These are phyloP conservation scores for Skeletonema tropicum DNA, from an alignment of 108 stramenopile genomes.

Conservation along the genomic window DNA sequence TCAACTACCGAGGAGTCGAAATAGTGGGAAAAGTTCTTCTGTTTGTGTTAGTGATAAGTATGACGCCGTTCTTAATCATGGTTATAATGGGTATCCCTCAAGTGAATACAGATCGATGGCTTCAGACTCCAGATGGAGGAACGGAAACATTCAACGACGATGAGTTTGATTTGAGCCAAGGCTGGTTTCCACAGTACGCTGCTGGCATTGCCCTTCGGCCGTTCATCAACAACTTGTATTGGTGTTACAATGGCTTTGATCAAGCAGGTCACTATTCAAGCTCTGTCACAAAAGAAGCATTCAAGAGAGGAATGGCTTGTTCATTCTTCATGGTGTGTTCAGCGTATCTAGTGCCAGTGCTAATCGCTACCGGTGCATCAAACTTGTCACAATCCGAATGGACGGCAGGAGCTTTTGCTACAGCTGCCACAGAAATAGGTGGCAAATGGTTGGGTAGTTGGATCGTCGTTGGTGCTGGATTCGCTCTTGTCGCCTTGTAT, in stretches of 20 bases:
- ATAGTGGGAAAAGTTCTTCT: conserved; percentile 57
- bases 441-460: conserved; percentile 72
- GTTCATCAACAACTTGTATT: conserved; percentile 73
- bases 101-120: conserved; percentile 58
- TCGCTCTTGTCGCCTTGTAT: conserved; percentile 59
- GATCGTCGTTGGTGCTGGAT: conserved; percentile 61
- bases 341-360: conserved; percentile 58
- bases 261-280: conserved; percentile 63
- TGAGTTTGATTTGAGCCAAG: conserved; percentile 18
- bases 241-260: conserved; percentile 76
- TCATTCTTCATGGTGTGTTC: conserved; percentile 43
- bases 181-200: conserved; percentile 33
- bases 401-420: conserved; percentile 67
- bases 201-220: conserved; percentile 59
- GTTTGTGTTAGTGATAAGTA: conserved; percentile 50
- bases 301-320: conserved; percentile 42
- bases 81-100: conserved; percentile 51
- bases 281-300: conserved; percentile 53
- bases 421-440: conserved; percentile 56
- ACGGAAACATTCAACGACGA: conserved; percentile 36
- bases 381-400: conserved; percentile 53
- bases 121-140: conserved; percentile 45
- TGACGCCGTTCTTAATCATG: conserved; percentile 71
- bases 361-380: conserved; percentile 50
- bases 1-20: conserved; percentile 67